Percentiles rank a stretch among this genome's conserved stretches.
These are phyloP conservation scores for Volvariella volvacea DNA, from an alignment of 1,284 basidiomycete species.

Conservation along the genomic window DNA sequence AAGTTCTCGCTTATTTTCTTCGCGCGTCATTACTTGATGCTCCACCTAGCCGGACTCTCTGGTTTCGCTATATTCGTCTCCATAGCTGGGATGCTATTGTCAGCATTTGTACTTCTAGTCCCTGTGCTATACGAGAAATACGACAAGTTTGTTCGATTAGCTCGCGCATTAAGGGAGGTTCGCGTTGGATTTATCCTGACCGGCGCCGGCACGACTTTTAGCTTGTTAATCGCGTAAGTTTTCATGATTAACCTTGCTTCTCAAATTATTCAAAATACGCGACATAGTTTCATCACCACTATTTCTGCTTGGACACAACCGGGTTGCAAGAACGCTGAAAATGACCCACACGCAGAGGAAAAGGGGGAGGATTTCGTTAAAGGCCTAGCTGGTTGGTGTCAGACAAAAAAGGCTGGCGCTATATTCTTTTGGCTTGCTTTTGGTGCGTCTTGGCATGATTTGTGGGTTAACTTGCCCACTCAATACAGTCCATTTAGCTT, in stretches of 20 bases:
- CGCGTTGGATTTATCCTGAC: conserved; percentile 79
- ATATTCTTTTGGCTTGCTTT: conserved; percentile 87
- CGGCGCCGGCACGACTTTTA: conserved; percentile 55
- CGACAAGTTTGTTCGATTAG: conserved; percentile 69
- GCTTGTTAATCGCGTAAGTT: conserved; percentile 68
- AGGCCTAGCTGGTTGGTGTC: conserved; percentile 75
- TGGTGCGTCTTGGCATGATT: conserved; percentile 28
- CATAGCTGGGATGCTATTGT: conserved; percentile 62
- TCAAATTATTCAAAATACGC: conserved; percentile 5
- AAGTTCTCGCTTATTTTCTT: conserved; percentile 25
- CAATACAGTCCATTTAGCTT: conserved; percentile 30
- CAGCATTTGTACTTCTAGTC: conserved; percentile 64
- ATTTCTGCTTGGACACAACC: conserved; percentile 75
- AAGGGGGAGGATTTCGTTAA: conserved; percentile 66
- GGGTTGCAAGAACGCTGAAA: conserved; percentile 76
- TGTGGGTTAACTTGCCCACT: conserved; percentile 7
- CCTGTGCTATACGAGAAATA: conserved; percentile 85
- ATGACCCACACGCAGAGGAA: conserved; percentile 61
- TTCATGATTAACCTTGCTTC: conserved; percentile 5
- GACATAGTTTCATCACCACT: conserved; percentile 57
- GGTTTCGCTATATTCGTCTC: conserved; percentile 83
- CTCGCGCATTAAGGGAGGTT: conserved; percentile 72
- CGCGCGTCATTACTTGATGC: conserved; percentile 5
- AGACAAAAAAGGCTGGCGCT: conserved; percentile 81
- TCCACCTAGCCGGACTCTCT: conserved; percentile 65